A percentile compares a stretch with the other conserved stretches of the same genome.
These are phyloP conservation scores for Didymella keratinophila DNA, from an alignment of 2,329 filamentous ascomycete species.

Conservation along the genomic window DNA sequence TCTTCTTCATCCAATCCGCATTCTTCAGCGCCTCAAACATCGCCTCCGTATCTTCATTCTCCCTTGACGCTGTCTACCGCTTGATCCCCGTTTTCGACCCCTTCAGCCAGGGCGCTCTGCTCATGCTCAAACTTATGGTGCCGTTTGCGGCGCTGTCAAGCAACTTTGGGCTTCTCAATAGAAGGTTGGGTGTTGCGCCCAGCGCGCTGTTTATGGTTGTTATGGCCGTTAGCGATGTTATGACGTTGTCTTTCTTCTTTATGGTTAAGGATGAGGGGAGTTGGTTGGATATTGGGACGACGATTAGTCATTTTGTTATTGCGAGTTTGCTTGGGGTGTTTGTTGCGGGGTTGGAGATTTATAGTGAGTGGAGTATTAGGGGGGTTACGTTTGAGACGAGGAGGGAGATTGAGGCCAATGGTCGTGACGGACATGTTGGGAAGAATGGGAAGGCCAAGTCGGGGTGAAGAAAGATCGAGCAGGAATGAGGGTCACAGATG, in stretches of 20 bases:
- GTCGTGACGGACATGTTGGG: too few relatives aligned
- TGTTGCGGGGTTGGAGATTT: slow-evolving; percentile 83
- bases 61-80: slow-evolving; percentile 85
- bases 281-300: slow-evolving; percentile 97
- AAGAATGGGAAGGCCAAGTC: slow-evolving; percentile 21
- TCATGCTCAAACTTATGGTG: slow-evolving; percentile 89
- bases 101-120: slow-evolving; percentile 85
- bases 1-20: slow-evolving; percentile 90
- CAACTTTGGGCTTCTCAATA: slow-evolving; percentile 92
- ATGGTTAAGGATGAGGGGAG: slow-evolving; percentile 95
- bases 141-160: slow-evolving; percentile 93
- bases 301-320: slow-evolving; percentile 94
- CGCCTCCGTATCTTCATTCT: slow-evolving; percentile 92
- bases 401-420: slow-evolving; percentile 14
- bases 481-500: too few relatives aligned
- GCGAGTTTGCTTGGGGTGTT: slow-evolving; percentile 90
- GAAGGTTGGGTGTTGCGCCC: slow-evolving; percentile 80
- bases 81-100: slow-evolving; percentile 93
- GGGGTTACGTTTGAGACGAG: slow-evolving; percentile 72
- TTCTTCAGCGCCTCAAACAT: slow-evolving; percentile 98
- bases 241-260: slow-evolving; percentile 97
- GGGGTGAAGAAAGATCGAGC: neutral
- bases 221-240: slow-evolving; percentile 85
- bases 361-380: slow-evolving; percentile 82
- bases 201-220: slow-evolving; percentile 90